Evolutionary conservation across 495 filamentous ascomycete genomes (phyloP), one percentile per base, ranked within the genome.

Genomic region (Pyrenula massariospora): DNA sequence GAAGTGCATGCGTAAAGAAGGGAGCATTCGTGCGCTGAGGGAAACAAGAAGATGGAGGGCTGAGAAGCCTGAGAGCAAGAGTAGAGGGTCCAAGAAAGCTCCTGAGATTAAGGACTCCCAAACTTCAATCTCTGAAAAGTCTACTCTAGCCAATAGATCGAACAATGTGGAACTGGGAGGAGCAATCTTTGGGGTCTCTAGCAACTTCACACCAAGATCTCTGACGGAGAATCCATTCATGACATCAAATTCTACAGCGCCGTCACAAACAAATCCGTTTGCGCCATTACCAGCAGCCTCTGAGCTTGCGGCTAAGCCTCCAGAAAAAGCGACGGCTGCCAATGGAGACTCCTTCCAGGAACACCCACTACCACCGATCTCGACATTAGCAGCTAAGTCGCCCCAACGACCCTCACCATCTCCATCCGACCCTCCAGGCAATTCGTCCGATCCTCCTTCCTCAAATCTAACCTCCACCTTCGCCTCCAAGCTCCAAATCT

Each of bases 1-100:
- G 66, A 73, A 82, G 21, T 99, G 93, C 66, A 82, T 88, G 65
- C 77, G 89, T 51, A 92, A 91, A 65, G 81, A 84, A 25, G 93
- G 93, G 1, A 88, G 84, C 55, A 77, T 95, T 22, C 75, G 88
- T 52, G 86, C 79, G 1, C 66, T 95, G 22, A 74, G 92, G 55
- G 84, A 81, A 2, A 72, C 85, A 2, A 77, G 80, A 54, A 74
- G 70, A 58, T 52, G 70, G 48, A 67, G 65, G 54, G 53, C 56
- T 58, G 62, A 67, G 52, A 54, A 59, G 51, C 25, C 62, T 3
- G 56, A 21, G 48, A 59, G 22, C 61, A 67, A 31, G 57, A 63
- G 24, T 64, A 66, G 66, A 69, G 54, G 70, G 70, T 49, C 63
- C 69, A n/a, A n/a, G n/a, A n/a, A n/a, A n/a, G 31, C 73, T 81